Evolutionary conservation across 208 protist species (phyloP), one percentile per base, ranked within the genome.

Genomic region (Crithidia bombi): DNA sequence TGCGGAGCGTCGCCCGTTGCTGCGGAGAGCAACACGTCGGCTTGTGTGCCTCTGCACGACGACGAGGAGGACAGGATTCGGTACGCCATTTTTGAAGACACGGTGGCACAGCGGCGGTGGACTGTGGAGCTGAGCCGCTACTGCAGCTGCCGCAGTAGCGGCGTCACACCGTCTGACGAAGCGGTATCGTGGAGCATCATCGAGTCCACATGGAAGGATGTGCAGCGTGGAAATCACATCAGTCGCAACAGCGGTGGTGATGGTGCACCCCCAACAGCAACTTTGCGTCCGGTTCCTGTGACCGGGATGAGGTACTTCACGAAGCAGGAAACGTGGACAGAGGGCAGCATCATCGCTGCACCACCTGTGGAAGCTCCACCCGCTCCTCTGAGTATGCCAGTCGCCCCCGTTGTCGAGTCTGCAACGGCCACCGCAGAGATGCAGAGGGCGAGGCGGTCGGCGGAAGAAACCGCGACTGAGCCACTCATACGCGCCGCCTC

Each of bases 321-420:
- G 71, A 25, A 39, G 39, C 47, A 41, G 4, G 49, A 61, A 30
- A 71, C 71, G 23, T 77, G 71, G 71, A 59, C 12, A 33, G 49
- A 71, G 15, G 61, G 36, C 7, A 32, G 46, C 3, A 21, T 25
- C 9, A 17, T 19, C 21, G 19, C 17, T n/a, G 3, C 47, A 59
- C 17, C 44, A 36, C 17, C 44, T 5, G 25, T 28, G 38, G 25
- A 33, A 30, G 3, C 39, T 55, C 19, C 50, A 51, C n/a, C 35
- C 44, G 15, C 19, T n/a, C 26, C 15, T 12, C n/a, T 21, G 17
- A 14, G 15, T 3, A n/a, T n/a, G 15, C 15, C 6, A 23, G 43
- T 47, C 43, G 2, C 43, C 2, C n/a, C n/a, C n/a, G n/a, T n/a
- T n/a, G n/a, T n/a, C n/a, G n/a, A n/a, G n/a, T n/a, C n/a, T n/a